phyloP scores from a whole-genome alignment of 345 rosid genomes.

The Laguncularia racemosa region DNA sequence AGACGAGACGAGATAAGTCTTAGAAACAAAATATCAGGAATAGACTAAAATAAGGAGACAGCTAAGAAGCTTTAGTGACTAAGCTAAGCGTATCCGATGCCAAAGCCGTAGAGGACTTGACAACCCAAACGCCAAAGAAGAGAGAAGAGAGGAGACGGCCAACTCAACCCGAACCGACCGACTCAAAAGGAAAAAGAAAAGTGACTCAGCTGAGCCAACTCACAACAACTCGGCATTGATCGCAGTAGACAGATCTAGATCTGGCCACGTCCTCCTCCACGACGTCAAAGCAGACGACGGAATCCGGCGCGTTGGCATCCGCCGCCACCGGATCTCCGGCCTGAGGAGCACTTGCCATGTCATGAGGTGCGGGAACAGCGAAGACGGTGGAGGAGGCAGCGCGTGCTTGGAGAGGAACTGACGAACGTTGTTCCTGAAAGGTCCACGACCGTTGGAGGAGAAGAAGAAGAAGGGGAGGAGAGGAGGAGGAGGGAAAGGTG shows the following conservation, averaged over 20 bases:
- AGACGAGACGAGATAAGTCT: too few species aligned
- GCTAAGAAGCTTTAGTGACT: too few species aligned
- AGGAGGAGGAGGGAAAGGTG: constrained; percentile 31
- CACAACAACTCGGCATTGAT: constrained; percentile 79
- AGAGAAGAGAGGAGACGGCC: not conserved
- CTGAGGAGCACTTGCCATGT: constrained; percentile 52
- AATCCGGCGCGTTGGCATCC: too few species aligned
- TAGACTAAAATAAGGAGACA: too few species aligned
- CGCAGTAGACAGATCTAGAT: constrained; percentile 67
- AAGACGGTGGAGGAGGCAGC: constrained; percentile 35
- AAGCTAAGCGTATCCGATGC: too few species aligned
- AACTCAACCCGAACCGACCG: constrained; percentile 10
- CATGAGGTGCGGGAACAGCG: constrained; percentile 46
- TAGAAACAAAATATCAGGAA: too few species aligned
- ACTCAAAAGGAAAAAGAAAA: constrained; percentile 7
- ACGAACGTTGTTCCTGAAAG: constrained; percentile 40
- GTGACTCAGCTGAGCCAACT: constrained; percentile 33
- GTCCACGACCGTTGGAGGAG: constrained; percentile 5
- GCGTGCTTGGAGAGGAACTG: constrained; percentile 42
- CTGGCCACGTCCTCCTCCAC: constrained; percentile 75
- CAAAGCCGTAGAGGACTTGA: too few species aligned
- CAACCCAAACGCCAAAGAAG: too few species aligned
- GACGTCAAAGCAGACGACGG: constrained; percentile 32
- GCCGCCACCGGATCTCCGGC: constrained; percentile 33
- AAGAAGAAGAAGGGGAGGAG: not conserved